These are phyloP conservation scores for Pythium aphanidermatum DNA, from an alignment of 352 stramenopile genomes.

Conservation along the genomic window DNA sequence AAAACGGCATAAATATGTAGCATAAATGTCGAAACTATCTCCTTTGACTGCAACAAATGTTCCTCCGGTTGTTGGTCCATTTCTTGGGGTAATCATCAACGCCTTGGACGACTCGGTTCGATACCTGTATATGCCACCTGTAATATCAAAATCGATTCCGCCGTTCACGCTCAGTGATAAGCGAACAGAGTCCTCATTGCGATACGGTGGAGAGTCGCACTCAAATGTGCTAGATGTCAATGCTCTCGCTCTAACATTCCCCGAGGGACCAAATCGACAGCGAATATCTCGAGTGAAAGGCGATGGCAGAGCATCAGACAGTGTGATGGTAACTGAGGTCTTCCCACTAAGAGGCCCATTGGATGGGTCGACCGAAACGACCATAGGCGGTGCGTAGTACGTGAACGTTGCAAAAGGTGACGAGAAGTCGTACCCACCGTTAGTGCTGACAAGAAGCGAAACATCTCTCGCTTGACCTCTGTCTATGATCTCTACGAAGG, in stretches of 20 bases:
- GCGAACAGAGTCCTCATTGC: constrained; percentile 4
- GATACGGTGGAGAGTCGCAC: constrained; percentile 1
- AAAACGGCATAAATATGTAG: constrained; percentile 49
- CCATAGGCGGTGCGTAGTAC: constrained; percentile 33
- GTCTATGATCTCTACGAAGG: constrained; percentile 16
- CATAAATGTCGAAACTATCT: constrained; percentile 19
- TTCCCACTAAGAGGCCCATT: constrained; percentile 46
- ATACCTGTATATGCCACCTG: constrained; percentile 42
- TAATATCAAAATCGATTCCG: constrained; percentile 47
- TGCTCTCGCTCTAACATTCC: constrained; percentile 19
- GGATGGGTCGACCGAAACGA: constrained; percentile 28
- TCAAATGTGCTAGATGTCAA: constrained; percentile 1
- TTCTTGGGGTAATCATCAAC: constrained; percentile 29
- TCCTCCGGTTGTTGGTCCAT: constrained; percentile 39
- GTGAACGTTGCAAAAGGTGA: constrained; percentile 26
- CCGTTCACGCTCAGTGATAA: constrained; percentile 42
- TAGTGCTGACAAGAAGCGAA: constrained; percentile 24
- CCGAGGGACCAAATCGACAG: constrained; percentile 53
- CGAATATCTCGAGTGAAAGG: constrained; percentile 23
- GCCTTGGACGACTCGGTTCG: constrained; percentile 15
- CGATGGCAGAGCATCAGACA: constrained; percentile 17
- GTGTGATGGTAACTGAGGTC: constrained; percentile 42
- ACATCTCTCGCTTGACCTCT: constrained; percentile 18
- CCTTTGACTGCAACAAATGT: constrained; percentile 49
- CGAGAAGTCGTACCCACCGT: constrained; percentile 31